Evolutionary conservation across 768 basidiomycete genomes (phyloP).

Genomic region (Suillus subaureus): DNA sequence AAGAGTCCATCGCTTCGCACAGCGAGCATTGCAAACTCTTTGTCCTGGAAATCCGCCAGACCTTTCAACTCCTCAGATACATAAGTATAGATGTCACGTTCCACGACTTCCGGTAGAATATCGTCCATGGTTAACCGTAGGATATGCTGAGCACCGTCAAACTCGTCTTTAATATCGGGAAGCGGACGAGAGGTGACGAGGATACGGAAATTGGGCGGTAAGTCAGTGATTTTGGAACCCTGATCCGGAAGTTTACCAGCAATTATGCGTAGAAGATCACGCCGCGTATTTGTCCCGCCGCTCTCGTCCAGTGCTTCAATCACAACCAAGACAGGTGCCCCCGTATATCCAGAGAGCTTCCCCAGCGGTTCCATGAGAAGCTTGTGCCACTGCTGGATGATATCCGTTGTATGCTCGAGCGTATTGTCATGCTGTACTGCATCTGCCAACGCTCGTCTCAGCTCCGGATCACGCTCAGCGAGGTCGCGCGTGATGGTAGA

Average conservation of each 20-base stretch:
- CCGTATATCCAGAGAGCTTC: slow-evolving; percentile 1
- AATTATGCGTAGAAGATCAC: slow-evolving; percentile 15
- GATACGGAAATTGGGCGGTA: background rate
- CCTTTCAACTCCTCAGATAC: background rate
- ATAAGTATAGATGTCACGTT: slow-evolving; percentile 3
- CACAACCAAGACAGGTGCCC: slow-evolving; percentile 22
- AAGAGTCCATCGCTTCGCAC: slow-evolving; percentile 5
- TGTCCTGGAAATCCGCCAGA: background rate
- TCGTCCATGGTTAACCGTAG: background rate
- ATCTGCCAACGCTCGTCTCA: background rate
- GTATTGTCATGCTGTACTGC: background rate
- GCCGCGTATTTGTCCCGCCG: slow-evolving; percentile 1
- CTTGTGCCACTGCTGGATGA: slow-evolving; percentile 16
- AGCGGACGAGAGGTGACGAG: slow-evolving; percentile 15
- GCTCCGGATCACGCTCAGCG: background rate
- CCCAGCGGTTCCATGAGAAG: slow-evolving; percentile 19
- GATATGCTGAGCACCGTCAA: background rate
- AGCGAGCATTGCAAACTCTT: background rate
- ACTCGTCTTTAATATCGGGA: background rate
- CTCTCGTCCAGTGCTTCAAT: slow-evolving; percentile 28
- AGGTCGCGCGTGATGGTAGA: background rate
- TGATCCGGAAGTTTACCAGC: background rate
- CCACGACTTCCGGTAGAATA: background rate
- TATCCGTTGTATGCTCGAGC: background rate
- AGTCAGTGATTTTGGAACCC: background rate